Evolutionary conservation across 768 basidiomycete species (phyloP).

Genomic region (Punctularia strigosozonata): DNA sequence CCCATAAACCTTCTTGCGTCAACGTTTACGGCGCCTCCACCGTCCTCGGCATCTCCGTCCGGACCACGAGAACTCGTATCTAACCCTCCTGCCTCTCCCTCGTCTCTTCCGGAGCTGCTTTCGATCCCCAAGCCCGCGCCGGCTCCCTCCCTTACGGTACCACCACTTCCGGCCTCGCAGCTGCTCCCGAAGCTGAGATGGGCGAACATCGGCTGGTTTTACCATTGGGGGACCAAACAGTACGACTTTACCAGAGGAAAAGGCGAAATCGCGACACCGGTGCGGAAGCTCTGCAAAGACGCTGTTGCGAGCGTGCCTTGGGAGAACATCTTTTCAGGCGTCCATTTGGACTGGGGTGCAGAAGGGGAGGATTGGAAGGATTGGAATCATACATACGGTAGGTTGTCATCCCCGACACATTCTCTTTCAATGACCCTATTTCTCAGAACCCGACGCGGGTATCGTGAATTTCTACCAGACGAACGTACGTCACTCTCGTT

Average conservation of each 20-base stretch:
- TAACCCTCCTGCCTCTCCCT: slow-evolving; percentile 54
- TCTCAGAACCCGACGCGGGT: slow-evolving; percentile 83
- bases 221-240: slow-evolving; percentile 94
- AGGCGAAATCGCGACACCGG: slow-evolving; percentile 43
- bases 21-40: slow-evolving; percentile 7
- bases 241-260: slow-evolving; percentile 78
- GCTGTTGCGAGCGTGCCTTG: slow-evolving; percentile 61
- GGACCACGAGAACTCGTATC: slow-evolving; percentile 61
- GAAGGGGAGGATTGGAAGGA: slow-evolving; percentile 50
- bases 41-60: slow-evolving; percentile 9
- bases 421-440: background rate
- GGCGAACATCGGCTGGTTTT: slow-evolving; percentile 94
- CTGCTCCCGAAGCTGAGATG: slow-evolving; percentile 77
- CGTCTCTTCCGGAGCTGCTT: slow-evolving; percentile 41
- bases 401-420: slow-evolving; percentile 3
- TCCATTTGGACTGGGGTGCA: slow-evolving; percentile 37
- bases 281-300: slow-evolving; percentile 47
- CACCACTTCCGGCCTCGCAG: slow-evolving; percentile 34
- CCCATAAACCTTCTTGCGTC: slow-evolving; percentile 35
- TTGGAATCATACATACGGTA: slow-evolving; percentile 78
- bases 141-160: slow-evolving; percentile 51
- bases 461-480: slow-evolving; percentile 94
- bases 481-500: slow-evolving; percentile 39
- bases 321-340: slow-evolving; percentile 42
- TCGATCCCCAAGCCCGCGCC: slow-evolving; percentile 48